Evolutionary conservation across 2,329 filamentous ascomycete genomes (phyloP).

Genomic region (Clonostachys rosea): DNA sequence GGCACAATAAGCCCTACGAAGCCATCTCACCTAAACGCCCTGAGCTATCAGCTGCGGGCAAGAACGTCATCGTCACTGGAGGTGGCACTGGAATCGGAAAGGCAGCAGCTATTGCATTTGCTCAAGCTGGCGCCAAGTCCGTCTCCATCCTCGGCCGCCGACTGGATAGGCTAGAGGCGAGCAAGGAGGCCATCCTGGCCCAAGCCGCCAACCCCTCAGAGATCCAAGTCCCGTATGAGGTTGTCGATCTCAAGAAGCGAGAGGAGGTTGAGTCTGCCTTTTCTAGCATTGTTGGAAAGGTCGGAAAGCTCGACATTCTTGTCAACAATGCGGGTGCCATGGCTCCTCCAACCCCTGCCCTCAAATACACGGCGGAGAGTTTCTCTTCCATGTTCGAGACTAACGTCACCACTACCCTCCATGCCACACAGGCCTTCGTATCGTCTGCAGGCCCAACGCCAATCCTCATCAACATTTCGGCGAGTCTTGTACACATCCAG

Average conservation of each 20-base stretch:
- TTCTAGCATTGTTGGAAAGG: no score
- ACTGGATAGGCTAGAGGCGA: conserved; percentile 13
- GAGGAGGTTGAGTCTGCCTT: conserved; percentile 1
- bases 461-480: no score
- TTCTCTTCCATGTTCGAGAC: conserved; percentile 6
- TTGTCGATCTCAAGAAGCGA: conserved; percentile 17
- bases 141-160: conserved; percentile 33
- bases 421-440: conserved; percentile 11
- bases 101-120: conserved; percentile 54
- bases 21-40: conserved; percentile 19
- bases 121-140: conserved; percentile 25
- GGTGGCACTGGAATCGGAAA: conserved; percentile 59
- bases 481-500: no score
- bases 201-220: conserved; percentile 37
- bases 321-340: conserved; percentile 15
- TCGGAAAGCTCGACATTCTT: conserved; percentile 20
- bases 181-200: conserved; percentile 9
- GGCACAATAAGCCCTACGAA: conserved; percentile 15
- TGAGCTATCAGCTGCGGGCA: conserved; percentile 21
- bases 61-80: conserved; percentile 59
- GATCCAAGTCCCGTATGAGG: conserved; percentile 29
- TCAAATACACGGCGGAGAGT: background rate
- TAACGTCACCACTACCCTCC: conserved; percentile 13
- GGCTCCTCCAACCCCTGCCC: background rate
- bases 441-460: no score